Percentiles rank a stretch among this genome's conserved stretches.
phyloP scores from a whole-genome alignment of 371 early-diverging fungal species.

The Circinella umbellata region DNA sequence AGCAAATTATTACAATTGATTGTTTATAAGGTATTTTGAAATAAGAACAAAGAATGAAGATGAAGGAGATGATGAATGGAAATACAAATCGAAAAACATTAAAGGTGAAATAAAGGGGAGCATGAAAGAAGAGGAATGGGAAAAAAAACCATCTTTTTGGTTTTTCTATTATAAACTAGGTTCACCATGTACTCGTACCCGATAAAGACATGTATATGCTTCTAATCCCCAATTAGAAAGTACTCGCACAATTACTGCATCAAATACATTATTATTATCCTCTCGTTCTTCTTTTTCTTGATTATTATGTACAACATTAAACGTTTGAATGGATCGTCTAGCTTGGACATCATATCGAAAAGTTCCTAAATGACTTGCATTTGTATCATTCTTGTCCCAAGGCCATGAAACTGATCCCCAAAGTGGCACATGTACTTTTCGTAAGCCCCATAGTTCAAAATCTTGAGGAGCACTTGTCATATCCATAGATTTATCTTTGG shows the following conservation, averaged over 20 bases:
- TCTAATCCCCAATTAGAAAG: constrained; percentile 76
- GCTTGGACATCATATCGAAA: constrained; percentile 29
- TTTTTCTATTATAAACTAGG: too few relatives aligned
- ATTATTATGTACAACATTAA: constrained; percentile 24
- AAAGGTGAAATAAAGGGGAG: too few relatives aligned
- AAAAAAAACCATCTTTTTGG: too few relatives aligned
- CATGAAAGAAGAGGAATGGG: too few relatives aligned
- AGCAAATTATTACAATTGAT: too few relatives aligned
- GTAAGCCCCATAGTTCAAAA: constrained; percentile 72
- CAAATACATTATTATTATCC: constrained; percentile 20
- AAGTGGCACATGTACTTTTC: neutral
- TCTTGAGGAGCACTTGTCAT: constrained; percentile 65
- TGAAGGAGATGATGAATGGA: too few relatives aligned
- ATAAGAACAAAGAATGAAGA: too few relatives aligned
- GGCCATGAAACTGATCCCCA: neutral
- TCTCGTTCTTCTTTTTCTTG: constrained; percentile 7
- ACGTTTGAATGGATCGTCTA: constrained; percentile 40
- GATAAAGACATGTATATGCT: constrained; percentile 80
- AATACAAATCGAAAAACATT: too few relatives aligned
- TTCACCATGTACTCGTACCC: constrained; percentile 78
- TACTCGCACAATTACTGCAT: constrained; percentile 55
- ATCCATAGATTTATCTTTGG: constrained; percentile 55
- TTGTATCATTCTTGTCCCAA: constrained; percentile 6
- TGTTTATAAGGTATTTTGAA: too few relatives aligned
- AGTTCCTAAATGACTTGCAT: constrained; percentile 12